Evolutionary conservation across 768 basidiomycete genomes (phyloP).

Genomic region (Serendipita sp.): DNA sequence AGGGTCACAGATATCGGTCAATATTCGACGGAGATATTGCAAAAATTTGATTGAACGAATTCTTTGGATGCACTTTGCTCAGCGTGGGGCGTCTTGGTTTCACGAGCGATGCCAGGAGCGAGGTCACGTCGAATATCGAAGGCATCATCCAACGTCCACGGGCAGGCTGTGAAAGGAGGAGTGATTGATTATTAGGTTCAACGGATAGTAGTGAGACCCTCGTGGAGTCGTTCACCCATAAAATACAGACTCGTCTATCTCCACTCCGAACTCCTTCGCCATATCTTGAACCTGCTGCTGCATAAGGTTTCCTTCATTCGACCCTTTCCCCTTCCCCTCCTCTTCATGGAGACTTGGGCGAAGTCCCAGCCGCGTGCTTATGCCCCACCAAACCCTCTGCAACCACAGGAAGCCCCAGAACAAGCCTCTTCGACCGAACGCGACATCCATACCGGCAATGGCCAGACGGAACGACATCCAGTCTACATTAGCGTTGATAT

Average conservation of each 20-base stretch:
- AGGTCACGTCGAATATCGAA: too few species aligned
- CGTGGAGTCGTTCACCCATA: not conserved
- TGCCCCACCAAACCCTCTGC: not conserved
- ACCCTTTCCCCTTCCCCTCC: not conserved
- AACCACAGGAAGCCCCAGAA: conserved; percentile 4
- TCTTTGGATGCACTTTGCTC: too few species aligned
- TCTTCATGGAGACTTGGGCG: not conserved
- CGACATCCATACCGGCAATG: not conserved
- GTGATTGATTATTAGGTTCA: too few species aligned
- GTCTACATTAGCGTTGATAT: not conserved
- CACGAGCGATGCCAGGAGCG: too few species aligned
- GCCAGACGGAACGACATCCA: not conserved
- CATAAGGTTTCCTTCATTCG: not conserved
- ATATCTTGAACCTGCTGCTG: not conserved
- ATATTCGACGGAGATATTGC: too few species aligned
- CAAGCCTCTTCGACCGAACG: not conserved
- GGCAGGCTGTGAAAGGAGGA: too few species aligned
- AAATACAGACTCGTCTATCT: not conserved
- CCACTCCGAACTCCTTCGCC: not conserved
- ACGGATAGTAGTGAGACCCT: too few species aligned
- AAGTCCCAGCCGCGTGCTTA: not conserved
- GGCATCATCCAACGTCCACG: too few species aligned
- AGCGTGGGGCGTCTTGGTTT: too few species aligned
- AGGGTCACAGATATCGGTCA: too few species aligned
- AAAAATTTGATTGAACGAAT: too few species aligned